These are phyloP conservation scores for Dunaliella sp. DNA, from an alignment of 139 green algal genomes.

Conservation along the genomic window DNA sequence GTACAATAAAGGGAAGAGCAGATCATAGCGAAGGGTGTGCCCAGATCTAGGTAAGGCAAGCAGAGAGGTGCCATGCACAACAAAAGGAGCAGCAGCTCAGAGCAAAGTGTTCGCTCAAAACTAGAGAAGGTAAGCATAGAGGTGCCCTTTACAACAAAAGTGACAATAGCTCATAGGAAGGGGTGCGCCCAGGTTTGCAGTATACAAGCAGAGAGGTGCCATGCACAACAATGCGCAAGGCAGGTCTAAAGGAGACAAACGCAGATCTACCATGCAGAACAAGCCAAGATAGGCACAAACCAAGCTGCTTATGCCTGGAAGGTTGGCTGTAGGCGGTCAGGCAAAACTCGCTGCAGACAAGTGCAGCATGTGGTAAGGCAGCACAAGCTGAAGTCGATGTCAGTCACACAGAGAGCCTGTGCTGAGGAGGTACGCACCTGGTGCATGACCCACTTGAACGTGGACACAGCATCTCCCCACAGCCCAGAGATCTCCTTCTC, in stretches of 20 bases:
- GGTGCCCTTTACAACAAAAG: background rate
- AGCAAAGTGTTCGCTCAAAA: no score
- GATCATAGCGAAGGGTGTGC: constrained; percentile 27
- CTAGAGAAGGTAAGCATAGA: no score
- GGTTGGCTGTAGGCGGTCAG: no score
- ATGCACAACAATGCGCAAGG: no score
- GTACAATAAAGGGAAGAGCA: constrained; percentile 27
- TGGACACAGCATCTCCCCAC: background rate
- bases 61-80: background rate
- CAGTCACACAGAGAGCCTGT: no score
- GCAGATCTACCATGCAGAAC: background rate
- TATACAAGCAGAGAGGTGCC: background rate
- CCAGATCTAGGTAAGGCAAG: background rate
- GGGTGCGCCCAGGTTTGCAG: constrained; percentile 13
- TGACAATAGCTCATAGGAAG: constrained; percentile 31
- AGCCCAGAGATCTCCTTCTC: background rate
- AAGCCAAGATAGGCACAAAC: no score
- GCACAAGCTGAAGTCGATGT: no score
- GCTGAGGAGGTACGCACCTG: background rate
- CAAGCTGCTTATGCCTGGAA: no score
- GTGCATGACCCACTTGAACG: background rate
- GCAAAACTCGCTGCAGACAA: no score
- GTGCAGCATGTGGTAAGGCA: no score
- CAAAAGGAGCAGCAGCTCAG: no score
- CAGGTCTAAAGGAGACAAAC: no score